Base-by-base conservation (phyloP, 176 grass and related monocot genomes). In the Echinochloa phyllopogon region DNA sequence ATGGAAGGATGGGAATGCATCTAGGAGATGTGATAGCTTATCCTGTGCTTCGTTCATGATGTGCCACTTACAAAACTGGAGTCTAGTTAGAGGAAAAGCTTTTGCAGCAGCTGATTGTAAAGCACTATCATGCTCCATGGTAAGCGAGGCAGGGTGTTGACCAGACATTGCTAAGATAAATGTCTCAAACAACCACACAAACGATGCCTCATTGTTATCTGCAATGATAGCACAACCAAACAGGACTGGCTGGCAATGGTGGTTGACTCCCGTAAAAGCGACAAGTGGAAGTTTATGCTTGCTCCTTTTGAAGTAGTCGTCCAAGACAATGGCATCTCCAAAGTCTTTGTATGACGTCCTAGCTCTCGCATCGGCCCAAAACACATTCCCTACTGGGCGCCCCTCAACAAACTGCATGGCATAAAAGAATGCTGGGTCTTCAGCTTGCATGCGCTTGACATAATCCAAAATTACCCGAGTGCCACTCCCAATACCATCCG, bases 371-470 rank as follows among this genome's bases (percentile, higher is more conserved):
- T 91, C 90, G 6, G 86, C 83, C 90, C 86, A 91, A 12, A 91
- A 91, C 38, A 91, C 72, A 74, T 91, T 91, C 48, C 90, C 90
- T 29, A 85, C 57, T 10, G 82, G 85, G 65, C 72, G 86, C 12
- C 86, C 90, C 17, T 88, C 90, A 1, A 82, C 82, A 66, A 91
- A 88, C 68, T 91, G 90, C 82, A 85, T 81, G 56, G 86, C 86
- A 55, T 88, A 88, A 58, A 91, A 91, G 86, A 91, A 91, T 0
- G 86, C 72, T 21, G 90, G 82, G 53, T 91, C 90, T 60, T 91
- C 90, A 52, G 90, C 82, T 52, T 91, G 90, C 90, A 91, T 91
- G 45, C 42, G 86, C 15, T 88, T 88, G 65, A 91, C 86, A n/a
- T 85, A 91, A 71, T 91, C 90, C 76, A 91, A 67, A 78, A 91